phyloP scores from a whole-genome alignment of 371 early-diverging fungal genomes.

The Mucor lusitanicus region DNA sequence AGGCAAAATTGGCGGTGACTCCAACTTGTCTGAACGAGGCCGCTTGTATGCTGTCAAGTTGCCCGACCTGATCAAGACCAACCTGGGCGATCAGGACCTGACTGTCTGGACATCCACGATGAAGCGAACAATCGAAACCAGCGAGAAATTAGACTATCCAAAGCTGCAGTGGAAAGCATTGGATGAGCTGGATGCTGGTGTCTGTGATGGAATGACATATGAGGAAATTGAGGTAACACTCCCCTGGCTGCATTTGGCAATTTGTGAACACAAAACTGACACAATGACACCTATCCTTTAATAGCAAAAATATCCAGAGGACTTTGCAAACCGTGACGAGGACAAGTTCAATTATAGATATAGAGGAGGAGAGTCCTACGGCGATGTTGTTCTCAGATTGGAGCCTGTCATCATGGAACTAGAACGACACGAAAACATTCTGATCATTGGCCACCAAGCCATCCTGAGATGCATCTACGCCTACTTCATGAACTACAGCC shows the following conservation, averaged over 20 bases:
- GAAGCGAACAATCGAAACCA: constrained; percentile 90
- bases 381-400: constrained; percentile 64
- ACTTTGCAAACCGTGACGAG: constrained; percentile 88
- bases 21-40: constrained; percentile 89
- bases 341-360: constrained; percentile 96
- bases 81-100: constrained; percentile 71
- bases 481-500: constrained; percentile 90
- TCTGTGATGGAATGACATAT: constrained; percentile 98
- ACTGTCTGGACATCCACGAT: constrained; percentile 97
- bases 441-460: constrained; percentile 95
- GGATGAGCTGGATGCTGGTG: constrained; percentile 96
- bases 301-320: constrained; percentile 76
- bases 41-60: constrained; percentile 79
- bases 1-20: constrained; percentile 96
- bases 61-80: constrained; percentile 76
- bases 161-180: constrained; percentile 96
- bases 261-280: neutral
- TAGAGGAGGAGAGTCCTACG: constrained; percentile 94
- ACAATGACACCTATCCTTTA: no score
- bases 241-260: no score
- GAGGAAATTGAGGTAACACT: constrained; percentile 87
- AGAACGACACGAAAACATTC: constrained; percentile 94
- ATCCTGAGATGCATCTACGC: constrained; percentile 93
- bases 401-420: constrained; percentile 94
- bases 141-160: constrained; percentile 69